These are phyloP conservation scores for Neonectria sp. DNA, from an alignment of 2,329 filamentous ascomycete genomes.

Conservation along the genomic window DNA sequence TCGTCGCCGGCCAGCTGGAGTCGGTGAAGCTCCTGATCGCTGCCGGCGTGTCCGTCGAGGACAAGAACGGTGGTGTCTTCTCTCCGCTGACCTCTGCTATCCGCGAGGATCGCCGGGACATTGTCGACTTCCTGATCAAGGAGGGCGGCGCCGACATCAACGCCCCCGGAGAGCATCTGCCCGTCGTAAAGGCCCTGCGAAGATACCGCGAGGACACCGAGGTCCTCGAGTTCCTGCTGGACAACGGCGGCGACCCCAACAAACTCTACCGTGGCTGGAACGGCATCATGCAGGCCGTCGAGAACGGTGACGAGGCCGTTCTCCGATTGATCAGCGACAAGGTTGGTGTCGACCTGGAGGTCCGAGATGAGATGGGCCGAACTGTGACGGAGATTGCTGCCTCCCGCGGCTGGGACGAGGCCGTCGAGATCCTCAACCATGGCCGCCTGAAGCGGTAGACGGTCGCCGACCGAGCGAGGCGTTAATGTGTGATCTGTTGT, in stretches of 20 bases:
- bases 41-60: constrained; percentile 77
- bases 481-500: constrained; percentile 25
- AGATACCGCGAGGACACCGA: constrained; percentile 70
- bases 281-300: constrained; percentile 75
- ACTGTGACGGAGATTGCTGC: constrained; percentile 72
- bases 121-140: constrained; percentile 73
- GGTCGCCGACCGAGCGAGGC: constrained; percentile 2
- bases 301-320: constrained; percentile 72
- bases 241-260: constrained; percentile 77
- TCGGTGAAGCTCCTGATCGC: constrained; percentile 76
- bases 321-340: constrained; percentile 67
- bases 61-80: constrained; percentile 81
- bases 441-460: constrained; percentile 37
- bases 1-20: constrained; percentile 76
- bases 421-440: constrained; percentile 60
- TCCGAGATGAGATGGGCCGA: constrained; percentile 67
- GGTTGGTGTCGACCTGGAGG: constrained; percentile 66
- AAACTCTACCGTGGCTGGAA: constrained; percentile 78
- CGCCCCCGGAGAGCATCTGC: constrained; percentile 78
- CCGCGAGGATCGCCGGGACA: constrained; percentile 73
- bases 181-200: constrained; percentile 78
- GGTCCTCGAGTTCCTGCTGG: constrained; percentile 74
- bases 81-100: constrained; percentile 78
- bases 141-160: constrained; percentile 76
- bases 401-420: constrained; percentile 72